Percentiles rank a stretch among this genome's conserved stretches.
phyloP scores from a whole-genome alignment of 768 basidiomycete species.

The Mycena olivaceomarginata region DNA sequence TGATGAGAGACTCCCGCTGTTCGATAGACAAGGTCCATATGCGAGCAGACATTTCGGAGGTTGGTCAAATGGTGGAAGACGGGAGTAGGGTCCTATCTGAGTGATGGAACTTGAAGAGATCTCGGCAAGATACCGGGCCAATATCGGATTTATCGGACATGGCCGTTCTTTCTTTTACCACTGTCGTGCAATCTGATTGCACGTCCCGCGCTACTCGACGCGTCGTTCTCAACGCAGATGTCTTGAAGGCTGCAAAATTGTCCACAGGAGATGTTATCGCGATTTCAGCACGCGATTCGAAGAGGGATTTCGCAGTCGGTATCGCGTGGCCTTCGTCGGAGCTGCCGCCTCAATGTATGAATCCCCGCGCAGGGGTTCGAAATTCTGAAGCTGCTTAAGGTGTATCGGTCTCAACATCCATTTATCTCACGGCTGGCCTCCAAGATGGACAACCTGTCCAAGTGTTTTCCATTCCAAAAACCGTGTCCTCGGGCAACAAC shows the following conservation, averaged over 20 bases:
- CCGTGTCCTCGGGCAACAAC: slow-evolving; percentile 56
- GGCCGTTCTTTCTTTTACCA: slow-evolving; percentile 32
- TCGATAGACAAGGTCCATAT: slow-evolving; percentile 39
- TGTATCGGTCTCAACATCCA: slow-evolving; percentile 72
- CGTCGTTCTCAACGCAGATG: slow-evolving; percentile 77
- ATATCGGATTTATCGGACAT: background rate
- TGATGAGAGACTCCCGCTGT: slow-evolving; percentile 40
- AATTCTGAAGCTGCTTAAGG: slow-evolving; percentile 58
- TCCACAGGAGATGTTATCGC: slow-evolving; percentile 83
- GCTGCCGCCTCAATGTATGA: slow-evolving; percentile 75
- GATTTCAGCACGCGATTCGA: slow-evolving; percentile 63
- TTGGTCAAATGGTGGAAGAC: no score
- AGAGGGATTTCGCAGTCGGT: slow-evolving; percentile 76
- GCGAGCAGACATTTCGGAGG: slow-evolving; percentile 15
- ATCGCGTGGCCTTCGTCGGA: slow-evolving; percentile 87
- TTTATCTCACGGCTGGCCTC: slow-evolving; percentile 78
- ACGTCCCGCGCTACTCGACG: slow-evolving; percentile 75
- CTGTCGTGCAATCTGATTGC: slow-evolving; percentile 27
- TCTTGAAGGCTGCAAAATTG: slow-evolving; percentile 75
- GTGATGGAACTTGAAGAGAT: no score
- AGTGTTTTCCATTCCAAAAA: slow-evolving; percentile 68
- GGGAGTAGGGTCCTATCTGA: no score
- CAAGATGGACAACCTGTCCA: slow-evolving; percentile 67
- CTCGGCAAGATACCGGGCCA: no score
- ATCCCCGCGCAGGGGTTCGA: slow-evolving; percentile 10